Percentiles rank a stretch among this genome's conserved stretches.
These are phyloP conservation scores for Leucocoprinus sp. DNA, from an alignment of 768 basidiomycete species.

Conservation along the genomic window DNA sequence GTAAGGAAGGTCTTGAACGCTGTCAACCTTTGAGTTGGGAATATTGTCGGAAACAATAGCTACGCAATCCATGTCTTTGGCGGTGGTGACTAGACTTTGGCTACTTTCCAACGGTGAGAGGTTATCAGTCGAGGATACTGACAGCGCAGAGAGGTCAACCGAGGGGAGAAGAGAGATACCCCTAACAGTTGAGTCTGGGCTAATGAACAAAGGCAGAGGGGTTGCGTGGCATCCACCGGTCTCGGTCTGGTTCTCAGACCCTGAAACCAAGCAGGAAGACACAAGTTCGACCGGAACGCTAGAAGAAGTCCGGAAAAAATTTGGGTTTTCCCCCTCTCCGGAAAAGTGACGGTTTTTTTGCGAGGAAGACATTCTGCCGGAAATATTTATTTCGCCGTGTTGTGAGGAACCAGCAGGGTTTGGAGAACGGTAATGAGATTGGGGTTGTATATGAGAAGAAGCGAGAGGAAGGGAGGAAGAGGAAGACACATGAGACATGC, in stretches of 20 bases:
- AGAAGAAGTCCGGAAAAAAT: conserved; percentile 18
- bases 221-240: conserved; percentile 3
- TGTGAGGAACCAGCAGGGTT: conserved; percentile 3
- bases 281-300: conserved; percentile 1
- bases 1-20: conserved; percentile 19
- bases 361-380: conserved; percentile 7
- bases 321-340: conserved; percentile 16
- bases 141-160: conserved; percentile 6
- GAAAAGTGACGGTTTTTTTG: conserved; percentile 29
- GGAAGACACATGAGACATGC: not conserved
- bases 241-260: conserved; percentile 13
- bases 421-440: conserved; percentile 3
- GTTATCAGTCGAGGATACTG: not conserved
- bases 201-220: conserved; percentile 13
- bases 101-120: not conserved
- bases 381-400: conserved; percentile 9
- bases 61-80: conserved; percentile 7
- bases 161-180: conserved; percentile 13
- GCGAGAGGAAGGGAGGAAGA: not conserved
- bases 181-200: conserved; percentile 9
- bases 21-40: conserved; percentile 13
- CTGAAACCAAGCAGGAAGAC: conserved; percentile 10
- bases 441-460: not conserved
- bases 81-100: not conserved
- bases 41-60: not conserved